These are phyloP conservation scores for Nidularia pulvinata DNA, from an alignment of 768 basidiomycete species.

Conservation along the genomic window DNA sequence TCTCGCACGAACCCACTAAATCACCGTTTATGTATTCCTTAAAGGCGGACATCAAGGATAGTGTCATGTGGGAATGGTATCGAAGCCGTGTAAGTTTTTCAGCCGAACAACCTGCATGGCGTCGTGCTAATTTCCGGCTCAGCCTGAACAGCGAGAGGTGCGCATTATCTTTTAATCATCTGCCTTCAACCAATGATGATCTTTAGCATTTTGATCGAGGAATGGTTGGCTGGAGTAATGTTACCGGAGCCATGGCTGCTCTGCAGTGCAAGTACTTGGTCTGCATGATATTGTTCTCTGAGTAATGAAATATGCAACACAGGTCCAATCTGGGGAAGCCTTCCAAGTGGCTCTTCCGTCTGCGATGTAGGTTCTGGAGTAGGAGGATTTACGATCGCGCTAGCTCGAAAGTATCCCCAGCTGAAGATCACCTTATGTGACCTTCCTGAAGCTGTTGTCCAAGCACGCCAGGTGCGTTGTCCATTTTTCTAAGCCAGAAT, in stretches of 20 bases:
- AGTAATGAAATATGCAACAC: background rate
- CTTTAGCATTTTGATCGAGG: background rate
- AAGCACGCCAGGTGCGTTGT: slow-evolving; percentile 11
- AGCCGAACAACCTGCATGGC: background rate
- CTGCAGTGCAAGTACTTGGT: background rate
- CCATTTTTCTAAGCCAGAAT: background rate
- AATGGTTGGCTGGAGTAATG: slow-evolving; percentile 3
- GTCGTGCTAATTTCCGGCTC: background rate
- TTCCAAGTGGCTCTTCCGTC: slow-evolving; percentile 15
- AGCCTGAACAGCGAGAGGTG: background rate
- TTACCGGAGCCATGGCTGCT: background rate
- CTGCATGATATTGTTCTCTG: background rate
- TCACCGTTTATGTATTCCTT: slow-evolving; percentile 12
- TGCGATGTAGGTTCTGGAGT: slow-evolving; percentile 29
- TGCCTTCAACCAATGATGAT: background rate
- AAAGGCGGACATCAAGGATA: slow-evolving; percentile 2
- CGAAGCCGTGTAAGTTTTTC: background rate
- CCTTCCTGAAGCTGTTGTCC: slow-evolving; percentile 14
- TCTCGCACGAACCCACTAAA: slow-evolving; percentile 8
- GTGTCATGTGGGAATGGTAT: slow-evolving; percentile 4
- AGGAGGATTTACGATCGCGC: slow-evolving; percentile 17
- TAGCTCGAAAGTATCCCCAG: slow-evolving; percentile 19
- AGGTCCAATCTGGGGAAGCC: slow-evolving; percentile 23
- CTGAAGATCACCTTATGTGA: slow-evolving; percentile 24
- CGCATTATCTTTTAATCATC: too few species aligned